phyloP scores from a whole-genome alignment of 306 rosid species.

The Cercis canadensis region DNA sequence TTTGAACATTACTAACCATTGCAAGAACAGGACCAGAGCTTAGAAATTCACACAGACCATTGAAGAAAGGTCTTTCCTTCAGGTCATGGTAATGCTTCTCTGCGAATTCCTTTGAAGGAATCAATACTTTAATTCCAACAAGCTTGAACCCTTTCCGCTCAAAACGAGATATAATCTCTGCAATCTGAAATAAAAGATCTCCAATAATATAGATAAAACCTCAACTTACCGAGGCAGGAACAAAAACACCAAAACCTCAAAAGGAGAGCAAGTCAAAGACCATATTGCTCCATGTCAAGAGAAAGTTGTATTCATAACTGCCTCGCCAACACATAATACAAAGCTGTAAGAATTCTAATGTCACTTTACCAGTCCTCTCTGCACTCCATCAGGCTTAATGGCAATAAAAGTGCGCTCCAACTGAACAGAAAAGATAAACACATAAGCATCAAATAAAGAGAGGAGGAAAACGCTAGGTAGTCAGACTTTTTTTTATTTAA shows the following conservation, averaged over 20 bases:
- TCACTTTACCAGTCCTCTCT: conserved; percentile 80
- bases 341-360: conserved; percentile 16
- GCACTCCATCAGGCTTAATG: conserved; percentile 96
- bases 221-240: not conserved
- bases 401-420: conserved; percentile 94
- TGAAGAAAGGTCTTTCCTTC: conserved; percentile 87
- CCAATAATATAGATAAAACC: not conserved
- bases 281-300: conserved; percentile 1
- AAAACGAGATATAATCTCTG: conserved; percentile 92
- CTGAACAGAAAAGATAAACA: conserved; percentile 42
- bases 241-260: not conserved
- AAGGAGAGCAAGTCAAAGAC: not conserved
- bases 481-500: no score
- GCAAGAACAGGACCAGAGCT: conserved; percentile 97
- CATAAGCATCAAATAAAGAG: not conserved
- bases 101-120: conserved; percentile 88
- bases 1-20: conserved; percentile 68
- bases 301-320: conserved; percentile 16
- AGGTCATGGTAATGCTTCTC: conserved; percentile 91
- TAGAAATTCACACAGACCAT: conserved; percentile 85
- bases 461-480: not conserved
- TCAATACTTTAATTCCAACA: conserved; percentile 79
- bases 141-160: conserved; percentile 92
- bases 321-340: conserved; percentile 28
- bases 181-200: conserved; percentile 53